Conservation (phyloP, 1,284 basidiomycete genomes). For the Moniliella sp. region DNA sequence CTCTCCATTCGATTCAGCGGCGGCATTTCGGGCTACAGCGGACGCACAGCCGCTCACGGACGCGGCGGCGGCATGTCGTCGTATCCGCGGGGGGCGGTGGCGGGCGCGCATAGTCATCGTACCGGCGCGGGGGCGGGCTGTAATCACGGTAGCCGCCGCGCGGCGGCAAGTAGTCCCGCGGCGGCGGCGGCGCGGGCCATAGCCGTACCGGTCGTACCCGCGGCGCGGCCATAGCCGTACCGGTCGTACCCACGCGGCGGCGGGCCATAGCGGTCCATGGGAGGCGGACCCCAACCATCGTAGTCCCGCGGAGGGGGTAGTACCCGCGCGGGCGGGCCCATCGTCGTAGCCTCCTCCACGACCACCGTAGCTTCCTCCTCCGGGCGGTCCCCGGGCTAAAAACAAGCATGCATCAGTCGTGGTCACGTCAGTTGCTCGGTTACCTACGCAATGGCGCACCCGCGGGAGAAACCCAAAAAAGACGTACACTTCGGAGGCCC, state of each 20-base stretch:
- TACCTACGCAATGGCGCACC: conserved; percentile 3
- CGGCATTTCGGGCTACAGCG: no score
- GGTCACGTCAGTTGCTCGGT: conserved; percentile 34
- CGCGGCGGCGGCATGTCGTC: conserved; percentile 16
- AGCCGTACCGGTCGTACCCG: conserved; percentile 13
- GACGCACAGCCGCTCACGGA: no score
- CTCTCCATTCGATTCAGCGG: no score
- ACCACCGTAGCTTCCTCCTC: conserved; percentile 36
- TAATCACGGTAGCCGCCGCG: conserved; percentile 4
- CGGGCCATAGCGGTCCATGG: conserved; percentile 8
- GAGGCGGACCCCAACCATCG: conserved; percentile 10
- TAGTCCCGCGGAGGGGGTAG: conserved; percentile 21
- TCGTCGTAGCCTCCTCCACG: conserved; percentile 15
- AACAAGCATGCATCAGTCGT: conserved; percentile 41
- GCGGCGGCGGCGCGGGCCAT: conserved; percentile 8
- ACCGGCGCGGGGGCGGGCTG: conserved; percentile 14
- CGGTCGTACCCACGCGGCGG: conserved; percentile 13
- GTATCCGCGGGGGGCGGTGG: conserved; percentile 11
- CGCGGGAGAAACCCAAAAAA: conserved; percentile 13
- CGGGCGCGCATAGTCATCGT: conserved; percentile 12
- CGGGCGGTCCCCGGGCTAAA: conserved; percentile 37
- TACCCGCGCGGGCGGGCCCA: conserved; percentile 16
- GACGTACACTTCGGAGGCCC: conserved; percentile 55
- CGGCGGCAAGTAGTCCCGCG: conserved; percentile 11
- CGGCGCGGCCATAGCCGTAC: conserved; percentile 8